phyloP scores from a whole-genome alignment of 164 flowering plant genomes.

The Dillenia turbinata region DNA sequence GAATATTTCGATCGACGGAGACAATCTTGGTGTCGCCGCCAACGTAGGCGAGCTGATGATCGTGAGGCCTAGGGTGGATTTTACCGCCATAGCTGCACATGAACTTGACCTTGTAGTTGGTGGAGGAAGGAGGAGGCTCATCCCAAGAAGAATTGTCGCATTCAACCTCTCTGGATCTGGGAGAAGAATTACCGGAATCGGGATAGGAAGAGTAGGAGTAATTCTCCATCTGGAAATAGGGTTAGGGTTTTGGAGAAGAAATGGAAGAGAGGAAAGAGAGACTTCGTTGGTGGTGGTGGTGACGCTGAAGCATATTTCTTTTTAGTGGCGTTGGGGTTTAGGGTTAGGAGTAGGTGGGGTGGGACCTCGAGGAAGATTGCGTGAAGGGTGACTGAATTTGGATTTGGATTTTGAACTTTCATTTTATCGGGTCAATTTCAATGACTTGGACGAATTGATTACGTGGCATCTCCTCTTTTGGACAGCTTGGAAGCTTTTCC shows the following conservation, averaged over 20 bases:
- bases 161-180: conserved; percentile 65
- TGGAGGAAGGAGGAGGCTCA: conserved; percentile 23
- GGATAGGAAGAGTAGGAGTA: conserved; percentile 61
- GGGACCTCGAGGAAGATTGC: background rate
- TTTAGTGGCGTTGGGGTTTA: background rate
- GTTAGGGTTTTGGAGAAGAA: background rate
- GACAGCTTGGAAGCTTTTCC: too few species aligned
- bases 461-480: too few species aligned
- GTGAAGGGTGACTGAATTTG: too few species aligned
- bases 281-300: too few species aligned
- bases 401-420: too few species aligned
- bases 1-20: conserved; percentile 54
- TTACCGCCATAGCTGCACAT: conserved; percentile 90
- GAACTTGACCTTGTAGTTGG: conserved; percentile 55
- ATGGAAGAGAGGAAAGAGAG: background rate
- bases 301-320: background rate
- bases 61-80: conserved; percentile 68
- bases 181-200: conserved; percentile 72
- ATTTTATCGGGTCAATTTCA: too few species aligned
- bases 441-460: too few species aligned
- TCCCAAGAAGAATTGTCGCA: conserved; percentile 54
- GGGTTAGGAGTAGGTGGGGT: background rate
- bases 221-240: conserved; percentile 32
- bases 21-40: conserved; percentile 89
- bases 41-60: conserved; percentile 67